Evolutionary conservation across 1,139 yeast genomes (phyloP).

Genomic region (Hyphopichia burtonii): DNA sequence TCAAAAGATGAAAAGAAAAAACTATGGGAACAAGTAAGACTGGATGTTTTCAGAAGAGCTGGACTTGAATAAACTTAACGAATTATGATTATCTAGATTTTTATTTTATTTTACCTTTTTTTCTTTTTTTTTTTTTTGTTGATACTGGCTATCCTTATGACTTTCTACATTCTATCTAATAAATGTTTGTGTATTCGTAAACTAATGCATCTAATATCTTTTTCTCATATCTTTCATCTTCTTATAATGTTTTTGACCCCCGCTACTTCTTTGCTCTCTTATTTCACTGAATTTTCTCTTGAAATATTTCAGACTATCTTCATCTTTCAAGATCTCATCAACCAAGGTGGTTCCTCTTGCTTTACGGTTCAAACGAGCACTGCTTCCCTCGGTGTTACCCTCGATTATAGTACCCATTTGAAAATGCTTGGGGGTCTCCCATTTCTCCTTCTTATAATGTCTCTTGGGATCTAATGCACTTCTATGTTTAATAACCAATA

Average conservation of each 20-base stretch:
- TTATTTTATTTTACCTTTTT: neutral
- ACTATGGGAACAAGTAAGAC: conserved; percentile 52
- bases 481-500: conserved; percentile 78
- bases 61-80: conserved; percentile 39
- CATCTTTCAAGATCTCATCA: conserved; percentile 78
- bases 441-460: conserved; percentile 86
- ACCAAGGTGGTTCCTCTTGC: conserved; percentile 77
- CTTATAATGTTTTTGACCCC: conserved; percentile 69
- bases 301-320: conserved; percentile 70
- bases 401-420: conserved; percentile 88
- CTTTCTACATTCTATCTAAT: no score
- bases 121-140: neutral
- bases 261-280: conserved; percentile 71
- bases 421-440: conserved; percentile 78
- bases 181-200: neutral
- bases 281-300: conserved; percentile 82
- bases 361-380: conserved; percentile 65
- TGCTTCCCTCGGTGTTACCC: conserved; percentile 76
- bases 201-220: neutral
- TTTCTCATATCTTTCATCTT: conserved; percentile 61
- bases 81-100: no score
- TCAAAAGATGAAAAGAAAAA: conserved; percentile 43
- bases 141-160: neutral
- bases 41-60: conserved; percentile 49
- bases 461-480: conserved; percentile 93